These are phyloP conservation scores for Lachnellula occidentalis DNA, from an alignment of 2,329 filamentous ascomycete species.

Conservation along the genomic window DNA sequence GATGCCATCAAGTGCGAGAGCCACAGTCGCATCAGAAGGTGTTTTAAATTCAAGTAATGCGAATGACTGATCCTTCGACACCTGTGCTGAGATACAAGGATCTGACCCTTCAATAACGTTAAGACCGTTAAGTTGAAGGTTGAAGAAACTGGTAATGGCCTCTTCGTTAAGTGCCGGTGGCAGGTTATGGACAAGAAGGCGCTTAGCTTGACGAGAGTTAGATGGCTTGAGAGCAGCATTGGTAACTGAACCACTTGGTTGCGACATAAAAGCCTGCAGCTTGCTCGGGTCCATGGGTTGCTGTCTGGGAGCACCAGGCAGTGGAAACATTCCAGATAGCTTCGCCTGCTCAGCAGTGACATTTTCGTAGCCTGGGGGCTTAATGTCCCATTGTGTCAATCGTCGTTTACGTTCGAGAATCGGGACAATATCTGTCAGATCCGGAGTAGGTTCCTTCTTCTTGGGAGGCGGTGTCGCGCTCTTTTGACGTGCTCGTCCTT, in stretches of 20 bases:
- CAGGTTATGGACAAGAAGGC: slow-evolving; percentile 82
- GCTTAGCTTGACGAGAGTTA: slow-evolving; percentile 90
- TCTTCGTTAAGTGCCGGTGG: slow-evolving; percentile 71
- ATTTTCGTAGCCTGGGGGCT: slow-evolving; percentile 95
- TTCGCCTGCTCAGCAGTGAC: slow-evolving; percentile 98
- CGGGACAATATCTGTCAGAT: slow-evolving; percentile 80
- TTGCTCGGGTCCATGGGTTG: slow-evolving; percentile 93
- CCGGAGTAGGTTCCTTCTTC: slow-evolving; percentile 92
- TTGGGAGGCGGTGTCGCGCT: slow-evolving; percentile 78
- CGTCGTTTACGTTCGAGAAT: slow-evolving; percentile 83
- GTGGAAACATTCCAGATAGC: slow-evolving; percentile 96
- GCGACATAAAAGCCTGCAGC: slow-evolving; percentile 92
- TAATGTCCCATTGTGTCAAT: slow-evolving; percentile 99
- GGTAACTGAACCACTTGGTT: slow-evolving; percentile 61
- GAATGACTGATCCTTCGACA: slow-evolving; percentile 74
- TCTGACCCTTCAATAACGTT: slow-evolving; percentile 83
- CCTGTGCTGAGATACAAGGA: slow-evolving; percentile 77
- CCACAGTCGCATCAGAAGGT: slow-evolving; percentile 82
- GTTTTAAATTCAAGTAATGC: slow-evolving; percentile 89
- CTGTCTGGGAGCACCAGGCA: slow-evolving; percentile 90
- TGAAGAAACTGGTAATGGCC: slow-evolving; percentile 77
- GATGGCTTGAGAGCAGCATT: slow-evolving; percentile 83
- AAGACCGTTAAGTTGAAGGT: slow-evolving; percentile 91
- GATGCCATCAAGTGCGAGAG: slow-evolving; percentile 83
- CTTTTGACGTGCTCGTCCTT: slow-evolving; percentile 43